These are phyloP conservation scores for Podila epicladia DNA, from an alignment of 192 early-diverging fungal genomes.

Conservation along the genomic window DNA sequence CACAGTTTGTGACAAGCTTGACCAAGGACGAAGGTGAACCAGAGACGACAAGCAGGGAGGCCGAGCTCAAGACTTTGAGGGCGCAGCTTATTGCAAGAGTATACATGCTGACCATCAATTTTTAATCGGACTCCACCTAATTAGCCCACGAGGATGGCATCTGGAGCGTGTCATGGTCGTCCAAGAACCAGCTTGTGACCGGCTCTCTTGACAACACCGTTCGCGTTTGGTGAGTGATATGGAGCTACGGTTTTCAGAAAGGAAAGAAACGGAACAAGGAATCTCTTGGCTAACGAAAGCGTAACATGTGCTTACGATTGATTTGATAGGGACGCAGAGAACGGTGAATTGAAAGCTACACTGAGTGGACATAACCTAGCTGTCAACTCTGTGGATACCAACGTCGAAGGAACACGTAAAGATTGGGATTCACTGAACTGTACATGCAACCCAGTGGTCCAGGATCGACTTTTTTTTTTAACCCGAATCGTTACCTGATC, in stretches of 20 bases:
- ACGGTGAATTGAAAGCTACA: slow-evolving; percentile 59
- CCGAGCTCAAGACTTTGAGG: too few species aligned
- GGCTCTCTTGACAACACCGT: slow-evolving; percentile 83
- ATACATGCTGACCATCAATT: too few species aligned
- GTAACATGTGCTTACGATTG: not conserved
- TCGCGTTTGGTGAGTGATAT: slow-evolving; percentile 75
- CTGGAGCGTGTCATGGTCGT: slow-evolving; percentile 85
- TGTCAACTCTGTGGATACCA: slow-evolving; percentile 77
- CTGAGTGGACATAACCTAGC: slow-evolving; percentile 83
- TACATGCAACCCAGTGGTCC: too few species aligned
- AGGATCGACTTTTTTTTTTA: too few species aligned
- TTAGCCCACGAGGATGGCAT: slow-evolving; percentile 86
- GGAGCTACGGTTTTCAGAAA: not conserved
- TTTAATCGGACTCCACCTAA: not conserved
- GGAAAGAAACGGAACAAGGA: not conserved
- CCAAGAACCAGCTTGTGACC: slow-evolving; percentile 69
- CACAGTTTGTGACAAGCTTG: slow-evolving; percentile 60
- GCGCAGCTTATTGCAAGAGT: too few species aligned
- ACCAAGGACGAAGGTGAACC: slow-evolving; percentile 55
- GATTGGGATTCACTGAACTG: too few species aligned
- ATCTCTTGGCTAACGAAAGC: not conserved
- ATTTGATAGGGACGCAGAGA: slow-evolving; percentile 66
- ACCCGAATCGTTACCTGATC: too few species aligned
- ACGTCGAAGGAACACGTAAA: slow-evolving; percentile 63
- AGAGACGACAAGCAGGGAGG: not conserved